These are phyloP conservation scores for Daldinia vernicosa DNA, from an alignment of 495 filamentous ascomycete genomes.

Conservation along the genomic window DNA sequence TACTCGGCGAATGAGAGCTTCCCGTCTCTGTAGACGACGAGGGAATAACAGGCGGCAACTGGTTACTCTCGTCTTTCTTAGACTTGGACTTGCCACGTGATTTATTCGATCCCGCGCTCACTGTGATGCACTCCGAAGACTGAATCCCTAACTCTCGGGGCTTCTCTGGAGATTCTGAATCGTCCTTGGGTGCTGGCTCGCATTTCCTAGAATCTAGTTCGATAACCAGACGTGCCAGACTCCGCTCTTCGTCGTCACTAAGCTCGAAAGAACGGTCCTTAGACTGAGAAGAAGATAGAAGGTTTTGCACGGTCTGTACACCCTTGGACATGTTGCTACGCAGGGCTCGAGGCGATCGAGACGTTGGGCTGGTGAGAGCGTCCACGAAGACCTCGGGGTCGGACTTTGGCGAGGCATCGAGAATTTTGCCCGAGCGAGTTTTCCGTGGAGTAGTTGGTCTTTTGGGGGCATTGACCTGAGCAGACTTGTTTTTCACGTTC, in stretches of 20 bases:
- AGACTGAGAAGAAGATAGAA: background rate
- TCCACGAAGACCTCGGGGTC: constrained; percentile 57
- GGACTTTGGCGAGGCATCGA: constrained; percentile 48
- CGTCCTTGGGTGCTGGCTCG: constrained; percentile 30
- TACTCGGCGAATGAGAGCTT: constrained; percentile 30
- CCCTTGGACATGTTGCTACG: constrained; percentile 19
- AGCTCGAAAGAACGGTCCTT: constrained; percentile 51
- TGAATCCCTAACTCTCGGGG: background rate
- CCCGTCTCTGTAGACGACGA: constrained; percentile 23
- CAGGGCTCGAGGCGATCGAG: constrained; percentile 8
- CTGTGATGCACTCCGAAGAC: constrained; percentile 35
- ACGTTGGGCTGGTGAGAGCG: constrained; percentile 52
- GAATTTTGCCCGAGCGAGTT: constrained; percentile 23
- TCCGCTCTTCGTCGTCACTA: constrained; percentile 57
- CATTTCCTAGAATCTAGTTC: constrained; percentile 53
- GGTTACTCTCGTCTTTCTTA: constrained; percentile 17
- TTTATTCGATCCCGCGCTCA: constrained; percentile 22
- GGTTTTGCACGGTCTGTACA: background rate
- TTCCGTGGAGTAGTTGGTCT: constrained; percentile 9
- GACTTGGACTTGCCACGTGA: constrained; percentile 9
- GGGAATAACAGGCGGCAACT: constrained; percentile 5
- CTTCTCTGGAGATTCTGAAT: constrained; percentile 40
- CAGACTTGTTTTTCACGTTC: background rate
- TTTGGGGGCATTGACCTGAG: background rate
- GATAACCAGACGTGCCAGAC: constrained; percentile 55